Percentiles rank a stretch among this genome's conserved stretches.
Conservation (phyloP, 1,284 basidiomycete species). For the Naganishia cerealis region DNA sequence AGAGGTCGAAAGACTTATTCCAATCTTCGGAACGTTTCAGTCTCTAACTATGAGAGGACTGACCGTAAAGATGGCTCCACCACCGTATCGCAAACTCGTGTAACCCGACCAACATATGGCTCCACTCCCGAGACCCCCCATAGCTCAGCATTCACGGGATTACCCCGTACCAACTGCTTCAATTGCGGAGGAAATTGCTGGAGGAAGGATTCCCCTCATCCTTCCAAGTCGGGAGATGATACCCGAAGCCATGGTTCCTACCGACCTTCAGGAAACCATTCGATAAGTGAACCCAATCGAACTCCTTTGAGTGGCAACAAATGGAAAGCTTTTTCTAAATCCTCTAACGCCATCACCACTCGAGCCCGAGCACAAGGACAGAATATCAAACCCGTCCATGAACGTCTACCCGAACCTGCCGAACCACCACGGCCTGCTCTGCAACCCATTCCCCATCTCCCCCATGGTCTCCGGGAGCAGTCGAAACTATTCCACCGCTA, state of each 20-base stretch:
- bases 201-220: background rate
- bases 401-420: too few species aligned
- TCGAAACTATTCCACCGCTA: too few species aligned
- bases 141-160: too few species aligned
- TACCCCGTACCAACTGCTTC: slow-evolving; percentile 8
- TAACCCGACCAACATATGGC: background rate
- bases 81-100: background rate
- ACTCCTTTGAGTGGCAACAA: slow-evolving; percentile 18
- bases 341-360: too few species aligned
- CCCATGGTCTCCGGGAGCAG: too few species aligned
- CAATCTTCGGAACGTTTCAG: too few species aligned
- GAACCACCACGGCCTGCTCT: too few species aligned
- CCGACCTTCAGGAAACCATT: too few species aligned
- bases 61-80: background rate
- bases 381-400: too few species aligned
- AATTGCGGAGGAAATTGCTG: slow-evolving; percentile 19
- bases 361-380: too few species aligned
- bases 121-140: background rate
- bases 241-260: too few species aligned
- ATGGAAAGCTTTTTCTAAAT: slow-evolving; percentile 7
- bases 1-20: background rate
- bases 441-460: too few species aligned
- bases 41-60: slow-evolving; percentile 1
- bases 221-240: background rate
- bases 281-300: slow-evolving; percentile 2